Conservation (phyloP, 2,329 filamentous ascomycete genomes). For the Diaporthe batatas region DNA sequence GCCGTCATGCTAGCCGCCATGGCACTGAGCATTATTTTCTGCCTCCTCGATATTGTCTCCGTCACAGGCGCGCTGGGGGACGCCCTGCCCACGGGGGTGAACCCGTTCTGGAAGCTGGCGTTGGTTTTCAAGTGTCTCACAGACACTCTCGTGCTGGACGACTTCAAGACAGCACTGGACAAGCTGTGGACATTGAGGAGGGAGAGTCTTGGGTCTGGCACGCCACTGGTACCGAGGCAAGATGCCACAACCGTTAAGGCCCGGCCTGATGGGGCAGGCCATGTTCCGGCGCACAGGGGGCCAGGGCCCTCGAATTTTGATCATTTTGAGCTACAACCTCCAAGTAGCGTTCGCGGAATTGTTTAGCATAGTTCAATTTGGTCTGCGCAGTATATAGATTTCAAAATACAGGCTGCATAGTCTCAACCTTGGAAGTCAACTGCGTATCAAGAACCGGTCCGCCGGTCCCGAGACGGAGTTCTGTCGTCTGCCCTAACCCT, state of each 20-base stretch:
- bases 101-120: constrained; percentile 74
- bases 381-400: background rate
- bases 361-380: background rate
- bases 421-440: background rate
- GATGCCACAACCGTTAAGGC: background rate
- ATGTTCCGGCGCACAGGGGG: constrained; percentile 1
- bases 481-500: constrained; percentile 1
- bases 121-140: constrained; percentile 77
- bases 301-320: background rate
- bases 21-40: constrained; percentile 71
- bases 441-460: background rate
- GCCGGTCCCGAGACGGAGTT: background rate
- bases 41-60: constrained; percentile 71
- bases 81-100: constrained; percentile 61
- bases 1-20: constrained; percentile 72
- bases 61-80: constrained; percentile 63
- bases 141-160: constrained; percentile 75
- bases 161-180: constrained; percentile 73
- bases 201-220: constrained; percentile 6
- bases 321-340: constrained; percentile 33
- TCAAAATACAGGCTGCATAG: too few relatives aligned
- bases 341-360: constrained; percentile 20
- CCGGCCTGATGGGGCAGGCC: constrained; percentile 23
- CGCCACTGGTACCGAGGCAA: background rate
- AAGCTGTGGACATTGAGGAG: constrained; percentile 41